Base-by-base conservation (phyloP, 768 basidiomycete species). In the Podaxis carcinomalis region DNA sequence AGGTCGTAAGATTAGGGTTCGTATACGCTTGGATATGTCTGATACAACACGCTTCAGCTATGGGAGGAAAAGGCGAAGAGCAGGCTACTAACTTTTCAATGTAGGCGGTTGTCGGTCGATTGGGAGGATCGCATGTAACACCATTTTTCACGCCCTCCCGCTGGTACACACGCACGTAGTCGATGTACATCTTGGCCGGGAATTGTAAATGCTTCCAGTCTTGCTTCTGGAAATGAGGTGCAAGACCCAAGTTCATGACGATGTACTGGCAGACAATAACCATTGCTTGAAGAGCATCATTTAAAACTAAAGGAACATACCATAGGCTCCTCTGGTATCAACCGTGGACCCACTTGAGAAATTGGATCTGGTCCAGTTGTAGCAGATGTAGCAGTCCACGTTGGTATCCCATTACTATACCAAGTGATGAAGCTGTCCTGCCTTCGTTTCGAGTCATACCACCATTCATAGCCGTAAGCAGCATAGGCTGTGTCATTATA, bases 261-360 rank as follows among this genome's bases (percentile, higher is more conserved):
- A 95, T 77, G 69, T 87, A 90, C 92, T 92, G 63, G 25, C 25
- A 27, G 13, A 63, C 19, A 35, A 4, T 66, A 62, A 47, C 59
- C 50, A 65, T 40, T 67, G 36, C 13, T 19, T 16, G 21, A 32
- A 57, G 37, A 36, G 28, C 16, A 32, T 28, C 42, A 10, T 51
- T 47, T 37, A 59, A 25, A 11, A 16, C 39, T 11, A 39, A 53
- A 60, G 63, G 56, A 55, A 76, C 85, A 64, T 65, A 93, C 92
- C 94, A 98, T 89, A 1, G 97, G 96, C 71, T 99, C 97, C 68
- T 95, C 91, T 3, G 93, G 77, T 53, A 97, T 84, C 21, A 94
- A 66, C 23, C 95, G 79, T 64, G 80, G 75, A 46, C 82, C 77
- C 56, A 98, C 78, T 55, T 86, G 62, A 0, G 82, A 76, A 2